Base-by-base conservation (phyloP, 2,329 filamentous ascomycete species). In the Thelonectria olida region DNA sequence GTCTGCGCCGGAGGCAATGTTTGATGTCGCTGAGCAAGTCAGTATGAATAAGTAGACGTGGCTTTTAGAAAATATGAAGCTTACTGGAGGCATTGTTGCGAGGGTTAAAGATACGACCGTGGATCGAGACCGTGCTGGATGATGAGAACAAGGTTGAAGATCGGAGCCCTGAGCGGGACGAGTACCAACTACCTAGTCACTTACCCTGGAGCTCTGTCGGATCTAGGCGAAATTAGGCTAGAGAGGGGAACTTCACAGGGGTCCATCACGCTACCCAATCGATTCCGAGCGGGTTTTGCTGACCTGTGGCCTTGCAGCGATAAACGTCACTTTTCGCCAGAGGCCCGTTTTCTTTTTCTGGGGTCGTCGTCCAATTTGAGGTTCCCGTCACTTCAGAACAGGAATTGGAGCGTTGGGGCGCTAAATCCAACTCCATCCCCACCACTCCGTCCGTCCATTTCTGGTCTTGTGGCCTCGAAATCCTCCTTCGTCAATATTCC, bases 1-100 rank as follows among this genome's bases (percentile, higher is more conserved):
- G 85, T 88, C 70, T 86, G 84, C 58, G 85, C 84, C 5, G 84
- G 81, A 1, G 85, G 85, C 2, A 88, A 81, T 5, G 85, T 87
- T 65, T 86, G 84, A 71, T 84, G 82, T 70, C 85, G 79, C 83
- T 87, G 70, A 8, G n/a, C 34, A n/a, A 17, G 62, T 72, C 25
- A 72, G 55, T 42, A 53, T 15, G 6, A 28, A 19, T 2, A 6
- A 19, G 27, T 20, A 13, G 5, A 6, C 72, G 31, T 34, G 31
- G 31, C 31, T 80, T 79, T 7, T 79, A 80, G 23, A 81, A 74
- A 25, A 78, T 58, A 80, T 31, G 79, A 79, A 15, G 12, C 82
- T 74, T 78, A 88, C 86, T 48, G 85, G 85, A 75, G 86, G 83
- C 85, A 88, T 88, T 13, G 64, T 80, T 22, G 25, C 23, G 44